phyloP scores from a whole-genome alignment of 257 asterid species.

The Solanum tarapatanum region DNA sequence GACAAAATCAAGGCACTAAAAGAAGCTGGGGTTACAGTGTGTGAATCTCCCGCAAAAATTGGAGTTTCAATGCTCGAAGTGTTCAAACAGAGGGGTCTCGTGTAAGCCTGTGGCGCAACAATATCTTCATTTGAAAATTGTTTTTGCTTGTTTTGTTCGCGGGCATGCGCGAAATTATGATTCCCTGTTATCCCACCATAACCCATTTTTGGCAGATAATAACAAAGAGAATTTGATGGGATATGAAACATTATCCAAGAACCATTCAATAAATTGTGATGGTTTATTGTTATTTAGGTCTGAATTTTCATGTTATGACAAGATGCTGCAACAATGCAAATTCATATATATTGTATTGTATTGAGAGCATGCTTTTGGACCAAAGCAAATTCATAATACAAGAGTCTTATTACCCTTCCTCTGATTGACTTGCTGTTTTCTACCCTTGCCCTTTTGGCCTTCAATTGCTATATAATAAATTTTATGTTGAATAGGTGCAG shows the following conservation, averaged over 20 bases:
- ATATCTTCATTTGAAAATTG: background rate
- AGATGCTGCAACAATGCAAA: background rate
- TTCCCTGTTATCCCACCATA: background rate
- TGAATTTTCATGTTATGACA: background rate
- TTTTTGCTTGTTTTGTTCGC: background rate
- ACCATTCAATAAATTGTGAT: background rate
- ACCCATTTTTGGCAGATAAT: background rate
- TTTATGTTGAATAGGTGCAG: no score
- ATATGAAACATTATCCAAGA: background rate
- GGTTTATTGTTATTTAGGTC: background rate
- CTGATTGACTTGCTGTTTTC: background rate
- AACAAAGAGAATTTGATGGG: background rate
- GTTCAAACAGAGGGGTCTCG: slow-evolving; percentile 82
- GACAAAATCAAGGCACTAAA: slow-evolving; percentile 76
- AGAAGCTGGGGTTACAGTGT: slow-evolving; percentile 86
- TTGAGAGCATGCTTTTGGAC: background rate
- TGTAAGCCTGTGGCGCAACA: slow-evolving; percentile 13
- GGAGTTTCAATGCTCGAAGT: slow-evolving; percentile 82
- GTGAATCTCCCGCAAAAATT: slow-evolving; percentile 93
- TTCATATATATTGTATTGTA: background rate
- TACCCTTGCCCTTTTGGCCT: background rate
- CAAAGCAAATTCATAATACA: background rate
- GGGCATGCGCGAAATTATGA: background rate
- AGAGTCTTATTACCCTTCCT: background rate
- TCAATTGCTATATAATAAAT: background rate